Evolutionary conservation across 2,329 filamentous ascomycete species (phyloP), one percentile per base, ranked within the genome.

Genomic region (Chaetomiaceae sp.): DNA sequence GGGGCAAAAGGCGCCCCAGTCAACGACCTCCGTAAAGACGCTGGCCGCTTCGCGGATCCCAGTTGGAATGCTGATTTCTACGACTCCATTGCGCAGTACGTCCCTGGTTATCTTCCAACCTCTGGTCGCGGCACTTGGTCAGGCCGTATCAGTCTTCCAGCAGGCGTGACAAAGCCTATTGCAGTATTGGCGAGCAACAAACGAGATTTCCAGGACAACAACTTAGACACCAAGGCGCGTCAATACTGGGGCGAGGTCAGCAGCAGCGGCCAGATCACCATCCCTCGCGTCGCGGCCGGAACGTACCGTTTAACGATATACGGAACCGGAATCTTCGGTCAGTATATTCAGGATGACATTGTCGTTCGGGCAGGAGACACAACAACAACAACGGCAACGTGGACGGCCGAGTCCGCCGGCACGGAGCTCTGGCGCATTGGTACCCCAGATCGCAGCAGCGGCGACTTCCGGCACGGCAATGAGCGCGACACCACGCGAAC

Each of bases 171-270:
- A n/a, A 27, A 46, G 9, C 32, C 43, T 2, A 36, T 46, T 18
- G 43, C 43, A 18, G 43, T 46, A 2, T 32, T 46, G 3, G 13
- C 43, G 1, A 36, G 43, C 43, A 46, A 36, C 32, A 21, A 32
- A 36, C 13, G 43, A 18, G 43, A 46, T 21, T 46, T 46, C 14
- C 43, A 46, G 43, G 43, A 46, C 43, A 46, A 46, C 33, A 46
- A 46, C 43, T 36, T 46, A 3, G 43, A 34, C 21, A 46, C 43
- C 43, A 46, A 27, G 10, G 9, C 21, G 14, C 43, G 43, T 4
- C 43, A 46, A 18, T 46, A 46, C 21, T 46, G 43, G 43, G 43
- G 30, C 32, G 32, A 46, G 32, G 21, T 46, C 9, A 36, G 43
- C 21, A 7, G 14, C 43, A 27, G 5, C 20, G 43, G 43, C 21